Evolutionary conservation across 169 alveolate genomes (phyloP).

Genomic region (Cryptosporidium bovis): DNA sequence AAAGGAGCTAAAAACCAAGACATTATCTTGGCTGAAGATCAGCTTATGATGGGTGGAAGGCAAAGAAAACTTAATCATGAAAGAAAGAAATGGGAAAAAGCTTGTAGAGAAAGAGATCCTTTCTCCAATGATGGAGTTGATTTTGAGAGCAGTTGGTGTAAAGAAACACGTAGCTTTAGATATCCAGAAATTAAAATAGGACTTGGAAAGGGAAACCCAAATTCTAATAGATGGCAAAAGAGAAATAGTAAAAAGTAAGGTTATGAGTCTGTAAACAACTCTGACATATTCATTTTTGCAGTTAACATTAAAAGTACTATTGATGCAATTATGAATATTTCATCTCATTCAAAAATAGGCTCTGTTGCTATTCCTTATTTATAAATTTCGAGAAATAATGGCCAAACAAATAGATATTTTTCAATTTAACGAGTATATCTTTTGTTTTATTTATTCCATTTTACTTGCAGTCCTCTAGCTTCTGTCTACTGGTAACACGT

Average conservation of each 20-base stretch:
- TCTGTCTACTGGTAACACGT: no score
- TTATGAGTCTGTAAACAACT: background rate
- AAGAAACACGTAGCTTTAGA: slow-evolving; percentile 63
- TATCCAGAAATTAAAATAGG: slow-evolving; percentile 78
- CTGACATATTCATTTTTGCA: background rate
- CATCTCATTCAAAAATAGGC: no score
- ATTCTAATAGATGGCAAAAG: slow-evolving; percentile 81
- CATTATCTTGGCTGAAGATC: slow-evolving; percentile 86
- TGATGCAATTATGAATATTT: no score
- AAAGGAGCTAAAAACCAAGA: slow-evolving; percentile 82
- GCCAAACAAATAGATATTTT: no score
- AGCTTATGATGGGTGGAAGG: slow-evolving; percentile 82
- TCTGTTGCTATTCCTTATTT: no score
- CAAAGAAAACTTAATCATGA: slow-evolving; percentile 77
- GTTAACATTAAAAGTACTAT: background rate
- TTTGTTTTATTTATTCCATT: no score
- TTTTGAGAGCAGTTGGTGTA: slow-evolving; percentile 36
- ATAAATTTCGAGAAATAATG: no score
- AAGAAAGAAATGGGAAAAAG: slow-evolving; percentile 76
- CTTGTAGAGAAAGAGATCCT: slow-evolving; percentile 76
- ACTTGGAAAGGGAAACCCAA: slow-evolving; percentile 82
- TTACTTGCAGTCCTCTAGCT: no score
- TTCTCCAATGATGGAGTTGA: slow-evolving; percentile 64
- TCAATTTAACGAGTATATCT: no score
- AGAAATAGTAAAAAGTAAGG: slow-evolving; percentile 27